phyloP scores from a whole-genome alignment of 2,329 filamentous ascomycete species.

The Diaporthe aspalathi region DNA sequence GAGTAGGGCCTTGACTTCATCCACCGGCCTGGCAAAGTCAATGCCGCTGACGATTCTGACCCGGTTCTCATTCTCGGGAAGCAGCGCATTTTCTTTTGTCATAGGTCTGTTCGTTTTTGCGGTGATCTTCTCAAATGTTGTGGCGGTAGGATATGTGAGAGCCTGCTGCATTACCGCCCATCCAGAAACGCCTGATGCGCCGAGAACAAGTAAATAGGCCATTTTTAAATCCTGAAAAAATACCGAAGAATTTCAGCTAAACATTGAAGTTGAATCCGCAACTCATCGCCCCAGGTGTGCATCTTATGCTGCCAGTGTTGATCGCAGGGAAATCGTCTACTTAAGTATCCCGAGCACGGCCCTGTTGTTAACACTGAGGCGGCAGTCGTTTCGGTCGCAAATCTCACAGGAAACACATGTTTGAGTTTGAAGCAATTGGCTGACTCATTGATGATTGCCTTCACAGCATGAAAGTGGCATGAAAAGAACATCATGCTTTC shows the following conservation, averaged over 20 bases:
- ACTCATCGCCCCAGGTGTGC: too few relatives aligned
- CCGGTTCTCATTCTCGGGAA: background rate
- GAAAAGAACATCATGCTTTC: background rate
- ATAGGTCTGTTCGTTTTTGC: background rate
- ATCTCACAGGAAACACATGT: background rate
- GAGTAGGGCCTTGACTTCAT: background rate
- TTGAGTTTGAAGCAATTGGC: background rate
- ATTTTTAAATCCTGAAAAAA: too few relatives aligned
- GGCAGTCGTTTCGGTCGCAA: background rate
- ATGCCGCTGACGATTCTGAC: background rate
- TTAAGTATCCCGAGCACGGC: background rate
- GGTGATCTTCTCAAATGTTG: slow-evolving; percentile 3
- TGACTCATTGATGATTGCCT: background rate
- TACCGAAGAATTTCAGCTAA: too few relatives aligned
- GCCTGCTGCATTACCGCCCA: slow-evolving; percentile 12
- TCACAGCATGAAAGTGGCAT: background rate
- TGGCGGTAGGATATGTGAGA: background rate
- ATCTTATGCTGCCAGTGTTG: too few relatives aligned
- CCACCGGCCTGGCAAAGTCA: background rate
- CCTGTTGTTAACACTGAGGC: background rate
- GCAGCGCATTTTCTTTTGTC: background rate
- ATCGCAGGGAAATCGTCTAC: too few relatives aligned
- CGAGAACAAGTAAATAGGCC: slow-evolving; percentile 24
- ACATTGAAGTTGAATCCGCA: too few relatives aligned
- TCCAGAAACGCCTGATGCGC: slow-evolving; percentile 23